These are phyloP conservation scores for Fusarium compactum DNA, from an alignment of 2,329 filamentous ascomycete genomes.

Conservation along the genomic window DNA sequence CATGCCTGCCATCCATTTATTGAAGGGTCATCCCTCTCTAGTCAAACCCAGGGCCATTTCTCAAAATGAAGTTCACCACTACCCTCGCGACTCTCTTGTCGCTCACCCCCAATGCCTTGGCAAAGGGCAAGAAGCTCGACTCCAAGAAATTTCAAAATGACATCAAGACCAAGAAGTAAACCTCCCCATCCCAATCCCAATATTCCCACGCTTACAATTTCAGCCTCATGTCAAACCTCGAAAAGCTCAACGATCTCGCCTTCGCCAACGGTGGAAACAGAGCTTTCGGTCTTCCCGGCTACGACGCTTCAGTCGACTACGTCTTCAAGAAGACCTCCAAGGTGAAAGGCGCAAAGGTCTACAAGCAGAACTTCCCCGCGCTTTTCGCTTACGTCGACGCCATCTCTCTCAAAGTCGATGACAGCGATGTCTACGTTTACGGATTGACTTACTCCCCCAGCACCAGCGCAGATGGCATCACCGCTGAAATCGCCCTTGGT, in stretches of 20 bases:
- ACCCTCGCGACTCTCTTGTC: constrained; percentile 22
- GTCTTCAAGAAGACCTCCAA: constrained; percentile 60
- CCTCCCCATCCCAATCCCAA: accelerated
- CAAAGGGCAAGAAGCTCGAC: constrained; percentile 30
- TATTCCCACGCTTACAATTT: not conserved
- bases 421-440: constrained; percentile 32
- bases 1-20: no score
- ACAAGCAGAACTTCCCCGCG: constrained; percentile 63
- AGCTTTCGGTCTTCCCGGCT: constrained; percentile 65
- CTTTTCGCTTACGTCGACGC: constrained; percentile 60
- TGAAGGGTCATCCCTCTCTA: no score
- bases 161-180: constrained; percentile 36
- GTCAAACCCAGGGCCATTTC: not conserved
- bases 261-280: constrained; percentile 62
- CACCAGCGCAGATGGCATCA: constrained; percentile 34
- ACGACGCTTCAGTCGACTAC: constrained; percentile 62
- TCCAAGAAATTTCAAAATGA: constrained; percentile 31
- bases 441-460: constrained; percentile 41
- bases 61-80: constrained; percentile 18
- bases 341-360: constrained; percentile 53
- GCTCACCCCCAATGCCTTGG: constrained; percentile 12
- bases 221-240: constrained; percentile 32
- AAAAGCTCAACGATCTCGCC: constrained; percentile 38
- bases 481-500: constrained; percentile 36
- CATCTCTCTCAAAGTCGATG: constrained; percentile 49